phyloP scores from a whole-genome alignment of 495 filamentous ascomycete species.

The Neurospora sp. region DNA sequence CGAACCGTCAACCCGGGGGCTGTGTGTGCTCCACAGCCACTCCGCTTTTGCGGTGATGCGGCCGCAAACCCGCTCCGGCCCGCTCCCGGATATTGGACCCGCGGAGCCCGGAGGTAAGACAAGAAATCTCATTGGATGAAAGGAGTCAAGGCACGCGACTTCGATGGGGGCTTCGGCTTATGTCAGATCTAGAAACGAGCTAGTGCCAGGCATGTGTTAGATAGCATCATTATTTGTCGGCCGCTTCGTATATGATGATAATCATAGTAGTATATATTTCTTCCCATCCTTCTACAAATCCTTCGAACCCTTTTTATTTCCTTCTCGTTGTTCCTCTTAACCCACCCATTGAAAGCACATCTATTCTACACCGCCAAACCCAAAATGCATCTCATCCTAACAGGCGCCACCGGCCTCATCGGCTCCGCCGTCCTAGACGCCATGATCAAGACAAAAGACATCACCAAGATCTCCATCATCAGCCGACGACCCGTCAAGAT shows the following conservation, averaged over 20 bases:
- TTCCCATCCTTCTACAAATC: not conserved
- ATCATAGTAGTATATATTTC: not conserved
- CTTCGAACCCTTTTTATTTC: not conserved
- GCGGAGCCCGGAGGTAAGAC: not conserved
- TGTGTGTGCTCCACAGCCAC: not conserved
- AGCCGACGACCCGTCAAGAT: slow-evolving; percentile 54
- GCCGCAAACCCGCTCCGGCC: not conserved
- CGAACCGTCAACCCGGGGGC: not conserved
- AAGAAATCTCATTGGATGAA: not conserved
- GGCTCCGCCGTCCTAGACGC: slow-evolving; percentile 53
- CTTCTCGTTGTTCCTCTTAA: not conserved
- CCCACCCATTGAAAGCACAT: too few species aligned
- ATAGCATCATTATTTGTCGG: not conserved
- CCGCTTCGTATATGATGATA: not conserved
- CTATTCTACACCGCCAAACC: not conserved
- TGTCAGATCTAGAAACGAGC: not conserved
- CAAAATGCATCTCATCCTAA: slow-evolving; percentile 63
- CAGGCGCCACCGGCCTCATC: slow-evolving; percentile 64
- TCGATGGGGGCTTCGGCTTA: not conserved
- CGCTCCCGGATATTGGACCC: not conserved
- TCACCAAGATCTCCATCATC: slow-evolving; percentile 57
- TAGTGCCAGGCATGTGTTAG: not conserved
- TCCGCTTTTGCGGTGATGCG: not conserved
- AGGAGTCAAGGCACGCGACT: not conserved
- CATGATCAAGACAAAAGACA: slow-evolving; percentile 46